Evolutionary conservation across 495 filamentous ascomycete species (phyloP).

Genomic region (Penicillium bialowiezense): DNA sequence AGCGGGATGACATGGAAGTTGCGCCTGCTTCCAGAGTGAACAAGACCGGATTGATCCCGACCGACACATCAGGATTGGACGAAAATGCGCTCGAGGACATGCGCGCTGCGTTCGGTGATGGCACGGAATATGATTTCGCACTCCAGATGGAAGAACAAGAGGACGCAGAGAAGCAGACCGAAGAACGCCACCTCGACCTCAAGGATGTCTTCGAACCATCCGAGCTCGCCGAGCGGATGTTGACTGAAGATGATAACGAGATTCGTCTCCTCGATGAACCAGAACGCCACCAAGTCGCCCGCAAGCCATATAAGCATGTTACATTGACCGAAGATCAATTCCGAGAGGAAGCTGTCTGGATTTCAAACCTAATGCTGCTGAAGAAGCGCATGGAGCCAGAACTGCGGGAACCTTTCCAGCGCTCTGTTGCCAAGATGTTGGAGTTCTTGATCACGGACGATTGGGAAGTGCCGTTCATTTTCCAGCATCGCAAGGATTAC

Average conservation of each 20-base stretch:
- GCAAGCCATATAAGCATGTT: conserved; percentile 79
- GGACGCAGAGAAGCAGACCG: conserved; percentile 64
- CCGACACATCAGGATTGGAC: conserved; percentile 73
- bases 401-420: conserved; percentile 76
- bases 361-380: conserved; percentile 80
- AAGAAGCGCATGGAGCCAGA: conserved; percentile 71
- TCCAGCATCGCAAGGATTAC: conserved; percentile 97
- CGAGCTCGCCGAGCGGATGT: conserved; percentile 85
- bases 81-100: conserved; percentile 92
- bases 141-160: conserved; percentile 74
- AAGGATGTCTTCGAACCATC: conserved; percentile 98
- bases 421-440: conserved; percentile 85
- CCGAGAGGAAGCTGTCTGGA: conserved; percentile 87
- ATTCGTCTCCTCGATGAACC: conserved; percentile 86
- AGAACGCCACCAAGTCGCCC: conserved; percentile 88
- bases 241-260: conserved; percentile 90
- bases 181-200: conserved; percentile 75
- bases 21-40: conserved; percentile 65
- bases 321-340: conserved; percentile 75
- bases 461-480: conserved; percentile 94
- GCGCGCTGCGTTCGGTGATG: conserved; percentile 91
- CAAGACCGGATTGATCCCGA: conserved; percentile 54
- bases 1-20: conserved; percentile 85
- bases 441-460: conserved; percentile 92
- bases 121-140: conserved; percentile 92